A percentile compares a stretch with the other conserved stretches of the same genome.
phyloP scores from a whole-genome alignment of 2,329 filamentous ascomycete species.

The Didymella glomerata region DNA sequence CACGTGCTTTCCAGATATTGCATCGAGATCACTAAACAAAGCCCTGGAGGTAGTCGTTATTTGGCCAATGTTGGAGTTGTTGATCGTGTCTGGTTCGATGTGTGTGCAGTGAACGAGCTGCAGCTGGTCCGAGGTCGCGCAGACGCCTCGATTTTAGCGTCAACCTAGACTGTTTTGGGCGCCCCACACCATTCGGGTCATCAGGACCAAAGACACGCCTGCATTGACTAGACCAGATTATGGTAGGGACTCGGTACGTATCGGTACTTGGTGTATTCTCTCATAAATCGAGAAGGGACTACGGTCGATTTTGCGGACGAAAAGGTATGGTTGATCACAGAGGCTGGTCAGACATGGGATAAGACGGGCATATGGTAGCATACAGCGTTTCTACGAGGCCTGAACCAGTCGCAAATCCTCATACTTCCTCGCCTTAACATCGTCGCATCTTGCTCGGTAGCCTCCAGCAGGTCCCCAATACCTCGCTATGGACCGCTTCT shows the following conservation, averaged over 20 bases:
- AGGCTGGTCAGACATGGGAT: not conserved
- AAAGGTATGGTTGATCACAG: not conserved
- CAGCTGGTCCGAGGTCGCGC: not conserved
- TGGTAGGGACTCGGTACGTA: not conserved
- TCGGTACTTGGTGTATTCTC: not conserved
- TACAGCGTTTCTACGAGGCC: conserved; percentile 1
- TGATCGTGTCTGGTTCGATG: not conserved
- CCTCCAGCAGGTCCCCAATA: conserved; percentile 58
- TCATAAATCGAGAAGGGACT: not conserved
- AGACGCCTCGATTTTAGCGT: not conserved
- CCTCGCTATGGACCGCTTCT: conserved; percentile 57
- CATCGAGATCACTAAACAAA: not conserved
- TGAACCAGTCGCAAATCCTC: conserved; percentile 32
- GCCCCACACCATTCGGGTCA: not conserved
- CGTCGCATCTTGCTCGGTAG: conserved; percentile 50
- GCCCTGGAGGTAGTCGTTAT: not conserved
- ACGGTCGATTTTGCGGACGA: not conserved
- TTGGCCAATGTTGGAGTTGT: not conserved
- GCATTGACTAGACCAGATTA: not conserved
- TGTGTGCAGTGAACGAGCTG: not conserved
- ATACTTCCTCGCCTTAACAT: conserved; percentile 35
- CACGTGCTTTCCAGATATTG: not conserved
- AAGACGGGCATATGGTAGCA: not conserved
- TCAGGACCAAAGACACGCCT: not conserved
- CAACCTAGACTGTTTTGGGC: not conserved